Conservation (phyloP, 805 yeast genomes). For the Vanderwaltozyma yarrowii region DNA sequence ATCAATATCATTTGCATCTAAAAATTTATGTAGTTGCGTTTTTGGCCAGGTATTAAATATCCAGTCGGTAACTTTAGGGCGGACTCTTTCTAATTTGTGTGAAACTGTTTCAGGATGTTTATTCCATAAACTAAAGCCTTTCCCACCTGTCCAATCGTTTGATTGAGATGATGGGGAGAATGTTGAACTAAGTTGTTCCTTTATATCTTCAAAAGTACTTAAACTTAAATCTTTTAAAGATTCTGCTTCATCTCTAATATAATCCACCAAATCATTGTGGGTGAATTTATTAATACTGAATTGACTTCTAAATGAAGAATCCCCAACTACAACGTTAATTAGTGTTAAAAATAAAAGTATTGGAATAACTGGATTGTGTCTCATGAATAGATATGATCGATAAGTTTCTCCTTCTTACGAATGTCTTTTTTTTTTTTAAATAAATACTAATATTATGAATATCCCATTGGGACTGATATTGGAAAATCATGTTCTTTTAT, state of each 20-base stretch:
- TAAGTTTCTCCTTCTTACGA: too few species aligned
- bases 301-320: conserved; percentile 1
- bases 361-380: too few species aligned
- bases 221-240: conserved; percentile 12
- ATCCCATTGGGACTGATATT: too few species aligned
- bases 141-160: background rate
- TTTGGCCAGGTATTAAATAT: conserved; percentile 45
- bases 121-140: background rate
- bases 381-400: too few species aligned
- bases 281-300: conserved; percentile 26
- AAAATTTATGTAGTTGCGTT: conserved; percentile 40
- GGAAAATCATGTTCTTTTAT: too few species aligned
- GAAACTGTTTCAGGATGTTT: background rate
- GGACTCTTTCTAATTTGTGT: background rate
- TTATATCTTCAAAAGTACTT: conserved; percentile 17
- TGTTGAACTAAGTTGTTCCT: conserved; percentile 3
- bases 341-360: too few species aligned
- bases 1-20: conserved; percentile 35
- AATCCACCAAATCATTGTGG: conserved; percentile 26
- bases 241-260: conserved; percentile 25
- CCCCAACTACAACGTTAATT: background rate
- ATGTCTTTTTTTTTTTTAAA: too few species aligned
- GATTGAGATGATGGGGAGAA: background rate
- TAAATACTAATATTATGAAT: too few species aligned
- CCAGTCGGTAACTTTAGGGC: conserved; percentile 30